Conservation (phyloP, 192 early-diverging fungal species). For the Podila epigama region DNA sequence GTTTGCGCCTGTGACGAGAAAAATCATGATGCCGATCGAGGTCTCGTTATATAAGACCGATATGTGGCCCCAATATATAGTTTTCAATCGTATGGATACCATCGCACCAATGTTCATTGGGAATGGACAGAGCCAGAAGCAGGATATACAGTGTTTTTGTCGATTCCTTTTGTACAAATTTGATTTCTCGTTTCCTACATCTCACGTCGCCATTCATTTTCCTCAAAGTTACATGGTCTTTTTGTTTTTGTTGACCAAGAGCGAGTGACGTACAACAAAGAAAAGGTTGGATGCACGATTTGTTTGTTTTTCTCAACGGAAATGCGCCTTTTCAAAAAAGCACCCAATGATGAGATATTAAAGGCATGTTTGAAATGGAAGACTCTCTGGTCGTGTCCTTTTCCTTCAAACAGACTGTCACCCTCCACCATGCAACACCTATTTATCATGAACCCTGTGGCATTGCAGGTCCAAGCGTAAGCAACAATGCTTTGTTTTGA, state of each 20-base stretch:
- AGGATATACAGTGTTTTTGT: slow-evolving; percentile 4
- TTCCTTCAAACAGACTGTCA: no score
- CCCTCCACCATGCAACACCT: no score
- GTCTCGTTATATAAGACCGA: neutral
- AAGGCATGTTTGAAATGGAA: slow-evolving; percentile 49
- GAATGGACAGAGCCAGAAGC: no score
- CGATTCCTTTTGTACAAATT: neutral
- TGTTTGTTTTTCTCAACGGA: neutral
- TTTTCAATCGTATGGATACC: slow-evolving; percentile 50
- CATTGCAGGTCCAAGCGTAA: no score
- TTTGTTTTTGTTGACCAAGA: neutral
- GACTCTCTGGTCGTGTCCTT: no score
- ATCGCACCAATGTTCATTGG: slow-evolving; percentile 32
- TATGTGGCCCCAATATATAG: slow-evolving; percentile 29
- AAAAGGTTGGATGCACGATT: no score
- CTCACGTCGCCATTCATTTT: neutral
- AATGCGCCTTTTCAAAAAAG: neutral
- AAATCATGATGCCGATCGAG: slow-evolving; percentile 16
- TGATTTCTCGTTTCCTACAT: neutral
- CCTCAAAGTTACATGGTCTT: neutral
- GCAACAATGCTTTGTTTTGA: no score
- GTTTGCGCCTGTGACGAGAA: slow-evolving; percentile 47
- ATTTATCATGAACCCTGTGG: no score
- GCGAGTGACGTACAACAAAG: no score
- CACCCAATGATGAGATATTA: slow-evolving; percentile 36